Evolutionary conservation across 352 stramenopile species (phyloP).

Genomic region (Phytophthora niederhauseri): DNA sequence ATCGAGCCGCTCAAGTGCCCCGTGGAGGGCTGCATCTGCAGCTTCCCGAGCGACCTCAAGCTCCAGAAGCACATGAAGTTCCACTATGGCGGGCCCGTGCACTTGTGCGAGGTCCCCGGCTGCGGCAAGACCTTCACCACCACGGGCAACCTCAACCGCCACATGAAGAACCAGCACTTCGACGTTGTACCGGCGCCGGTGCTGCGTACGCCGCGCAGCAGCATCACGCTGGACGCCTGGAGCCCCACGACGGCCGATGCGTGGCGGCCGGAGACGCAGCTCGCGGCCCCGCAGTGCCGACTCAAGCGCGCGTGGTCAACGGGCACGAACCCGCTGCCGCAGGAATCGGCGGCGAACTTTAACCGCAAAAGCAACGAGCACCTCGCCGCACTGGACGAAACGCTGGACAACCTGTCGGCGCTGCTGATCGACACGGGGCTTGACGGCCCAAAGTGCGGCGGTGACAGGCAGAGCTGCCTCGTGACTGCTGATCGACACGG

Average conservation of each 20-base stretch:
- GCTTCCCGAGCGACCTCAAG: constrained; percentile 46
- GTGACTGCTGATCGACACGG: constrained; percentile 42
- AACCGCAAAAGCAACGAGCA: constrained; percentile 13
- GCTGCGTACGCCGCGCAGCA: constrained; percentile 2
- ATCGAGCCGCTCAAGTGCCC: constrained; percentile 45
- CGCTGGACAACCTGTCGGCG: constrained; percentile 38
- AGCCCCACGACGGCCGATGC: constrained; percentile 32
- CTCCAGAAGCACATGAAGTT: constrained; percentile 59
- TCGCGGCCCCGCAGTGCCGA: constrained; percentile 6
- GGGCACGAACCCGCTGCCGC: constrained; percentile 30
- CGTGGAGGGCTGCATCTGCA: constrained; percentile 43
- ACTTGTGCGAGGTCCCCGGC: constrained; percentile 42
- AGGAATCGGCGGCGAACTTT: constrained; percentile 29
- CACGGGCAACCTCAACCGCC: constrained; percentile 57
- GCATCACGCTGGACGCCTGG: constrained; percentile 16
- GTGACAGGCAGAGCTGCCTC: constrained; percentile 3
- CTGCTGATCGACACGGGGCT: constrained; percentile 42
- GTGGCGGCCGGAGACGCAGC: constrained; percentile 13
- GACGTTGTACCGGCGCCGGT: constrained; percentile 1
- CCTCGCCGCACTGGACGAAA: constrained; percentile 28
- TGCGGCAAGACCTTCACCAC: constrained; percentile 73
- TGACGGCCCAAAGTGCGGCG: background rate
- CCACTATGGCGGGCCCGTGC: constrained; percentile 45
- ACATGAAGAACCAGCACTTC: constrained; percentile 46
- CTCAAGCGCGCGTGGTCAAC: constrained; percentile 35